Conservation (phyloP, 2,329 filamentous ascomycete species). For the Talaromyces sp. region DNA sequence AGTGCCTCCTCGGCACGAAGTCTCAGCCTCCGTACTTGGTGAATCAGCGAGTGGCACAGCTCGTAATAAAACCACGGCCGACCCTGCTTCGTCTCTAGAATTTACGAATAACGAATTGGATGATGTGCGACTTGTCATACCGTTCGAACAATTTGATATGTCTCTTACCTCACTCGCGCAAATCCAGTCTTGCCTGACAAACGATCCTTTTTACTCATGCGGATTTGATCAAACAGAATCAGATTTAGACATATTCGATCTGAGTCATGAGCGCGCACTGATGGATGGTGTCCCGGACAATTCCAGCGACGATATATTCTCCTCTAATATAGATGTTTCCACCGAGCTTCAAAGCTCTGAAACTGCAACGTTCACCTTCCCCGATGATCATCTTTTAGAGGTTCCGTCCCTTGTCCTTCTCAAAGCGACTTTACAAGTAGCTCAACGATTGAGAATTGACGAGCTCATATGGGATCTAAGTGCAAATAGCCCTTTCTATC, state of each 20-base stretch:
- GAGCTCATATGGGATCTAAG: constrained; percentile 48
- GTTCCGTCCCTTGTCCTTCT: constrained; percentile 33
- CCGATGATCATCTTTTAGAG: not conserved
- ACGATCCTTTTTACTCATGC: not conserved
- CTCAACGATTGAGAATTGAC: constrained; percentile 45
- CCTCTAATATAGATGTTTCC: not conserved
- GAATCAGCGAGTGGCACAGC: not conserved
- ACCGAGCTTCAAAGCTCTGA: not conserved
- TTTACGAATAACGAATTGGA: not conserved
- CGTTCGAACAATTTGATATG: not conserved
- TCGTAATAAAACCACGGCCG: not conserved
- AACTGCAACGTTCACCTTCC: not conserved
- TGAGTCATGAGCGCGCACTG: too few species aligned
- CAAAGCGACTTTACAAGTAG: constrained; percentile 48
- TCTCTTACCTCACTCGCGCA: not conserved
- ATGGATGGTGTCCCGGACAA: not conserved
- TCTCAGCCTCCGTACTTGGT: not conserved
- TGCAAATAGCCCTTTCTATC: constrained; percentile 48
- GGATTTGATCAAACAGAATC: not conserved
- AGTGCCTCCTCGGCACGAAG: not conserved
- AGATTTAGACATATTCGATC: not conserved
- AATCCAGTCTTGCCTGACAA: not conserved
- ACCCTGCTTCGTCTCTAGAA: not conserved
- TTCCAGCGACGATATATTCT: not conserved
- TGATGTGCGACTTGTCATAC: not conserved